Percentiles rank a stretch among this genome's conserved stretches.
phyloP scores from a whole-genome alignment of 805 yeast species.

The Lachancea meyersii region DNA sequence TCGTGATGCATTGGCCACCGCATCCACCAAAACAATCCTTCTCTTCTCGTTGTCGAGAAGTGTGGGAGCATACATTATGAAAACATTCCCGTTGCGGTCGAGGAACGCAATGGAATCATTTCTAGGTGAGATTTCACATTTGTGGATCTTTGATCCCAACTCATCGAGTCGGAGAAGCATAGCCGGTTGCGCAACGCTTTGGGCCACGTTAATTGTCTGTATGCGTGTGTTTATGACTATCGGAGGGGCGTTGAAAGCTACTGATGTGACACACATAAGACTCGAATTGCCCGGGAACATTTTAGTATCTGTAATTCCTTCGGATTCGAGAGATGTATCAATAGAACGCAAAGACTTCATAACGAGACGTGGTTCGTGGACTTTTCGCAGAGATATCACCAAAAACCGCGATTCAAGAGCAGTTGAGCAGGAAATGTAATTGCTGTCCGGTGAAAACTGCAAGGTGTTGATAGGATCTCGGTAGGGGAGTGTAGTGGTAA shows the following conservation, averaged over 20 bases:
- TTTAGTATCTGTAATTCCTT: constrained; percentile 78
- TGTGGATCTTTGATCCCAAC: constrained; percentile 73
- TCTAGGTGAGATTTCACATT: constrained; percentile 70
- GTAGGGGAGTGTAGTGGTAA: constrained; percentile 76
- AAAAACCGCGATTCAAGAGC: constrained; percentile 70
- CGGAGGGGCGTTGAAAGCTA: constrained; percentile 60
- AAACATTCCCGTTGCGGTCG: constrained; percentile 72
- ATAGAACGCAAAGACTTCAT: constrained; percentile 61
- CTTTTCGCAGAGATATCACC: constrained; percentile 60
- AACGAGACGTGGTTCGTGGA: constrained; percentile 57
- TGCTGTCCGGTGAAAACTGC: constrained; percentile 65
- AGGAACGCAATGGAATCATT: constrained; percentile 81
- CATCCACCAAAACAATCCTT: constrained; percentile 51
- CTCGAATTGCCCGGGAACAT: constrained; percentile 62
- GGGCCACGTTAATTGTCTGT: constrained; percentile 36
- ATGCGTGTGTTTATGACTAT: constrained; percentile 61
- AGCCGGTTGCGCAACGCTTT: constrained; percentile 52
- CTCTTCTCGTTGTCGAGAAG: constrained; percentile 51
- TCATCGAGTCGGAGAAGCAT: constrained; percentile 63
- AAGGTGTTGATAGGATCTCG: constrained; percentile 75
- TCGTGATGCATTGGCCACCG: constrained; percentile 68
- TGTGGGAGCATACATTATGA: constrained; percentile 57
- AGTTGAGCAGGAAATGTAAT: constrained; percentile 63
- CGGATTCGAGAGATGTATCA: constrained; percentile 67
- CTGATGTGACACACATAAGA: constrained; percentile 50